Conservation (phyloP, 805 yeast genomes). For the Candida maesae region DNA sequence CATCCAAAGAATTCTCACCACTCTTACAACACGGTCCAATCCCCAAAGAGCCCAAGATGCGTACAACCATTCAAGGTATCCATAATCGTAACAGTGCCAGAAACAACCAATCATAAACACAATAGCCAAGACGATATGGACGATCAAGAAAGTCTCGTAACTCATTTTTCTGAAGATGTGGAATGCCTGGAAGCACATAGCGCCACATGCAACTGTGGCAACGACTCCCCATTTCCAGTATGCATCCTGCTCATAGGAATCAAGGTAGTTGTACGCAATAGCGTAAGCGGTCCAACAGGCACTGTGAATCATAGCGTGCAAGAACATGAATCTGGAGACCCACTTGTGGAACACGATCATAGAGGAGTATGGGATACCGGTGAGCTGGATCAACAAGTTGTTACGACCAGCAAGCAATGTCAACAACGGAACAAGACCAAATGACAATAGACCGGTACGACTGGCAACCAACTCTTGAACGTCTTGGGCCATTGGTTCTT, state of each 20-base stretch:
- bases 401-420: slow-evolving; percentile 68
- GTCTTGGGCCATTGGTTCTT: not conserved
- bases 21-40: slow-evolving; percentile 45
- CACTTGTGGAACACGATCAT: slow-evolving; percentile 66
- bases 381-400: slow-evolving; percentile 53
- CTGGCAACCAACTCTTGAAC: slow-evolving; percentile 11
- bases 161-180: slow-evolving; percentile 45
- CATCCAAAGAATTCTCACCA: slow-evolving; percentile 31
- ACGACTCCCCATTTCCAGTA: slow-evolving; percentile 38
- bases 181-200: slow-evolving; percentile 46
- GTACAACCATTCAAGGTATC: slow-evolving; percentile 51
- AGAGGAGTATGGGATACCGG: slow-evolving; percentile 61
- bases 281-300: slow-evolving; percentile 17
- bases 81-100: slow-evolving; percentile 51
- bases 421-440: slow-evolving; percentile 46
- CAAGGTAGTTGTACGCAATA: slow-evolving; percentile 2
- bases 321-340: slow-evolving; percentile 42
- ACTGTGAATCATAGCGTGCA: slow-evolving; percentile 20
- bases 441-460: slow-evolving; percentile 23
- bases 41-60: slow-evolving; percentile 28
- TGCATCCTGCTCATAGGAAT: slow-evolving; percentile 2
- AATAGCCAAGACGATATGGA: slow-evolving; percentile 55
- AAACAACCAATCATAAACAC: slow-evolving; percentile 52
- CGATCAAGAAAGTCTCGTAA: slow-evolving; percentile 59
- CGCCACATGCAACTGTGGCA: slow-evolving; percentile 41